Conservation (phyloP, 106 monocot genomes). For the Acanthochlamys bracteata region DNA sequence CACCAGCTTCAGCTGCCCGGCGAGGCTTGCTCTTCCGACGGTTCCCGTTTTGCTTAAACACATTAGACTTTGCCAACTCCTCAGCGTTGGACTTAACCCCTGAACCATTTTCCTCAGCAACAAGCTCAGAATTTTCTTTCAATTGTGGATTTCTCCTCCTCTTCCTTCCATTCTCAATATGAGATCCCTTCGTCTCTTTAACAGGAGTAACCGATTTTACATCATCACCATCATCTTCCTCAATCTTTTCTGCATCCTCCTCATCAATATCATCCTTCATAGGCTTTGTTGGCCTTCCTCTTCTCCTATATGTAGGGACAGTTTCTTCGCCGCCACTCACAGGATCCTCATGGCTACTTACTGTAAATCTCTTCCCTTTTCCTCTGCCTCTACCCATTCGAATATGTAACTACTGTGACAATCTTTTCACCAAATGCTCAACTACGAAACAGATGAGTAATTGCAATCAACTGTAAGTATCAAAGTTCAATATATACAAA, state of each 20-base stretch:
- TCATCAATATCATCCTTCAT: slow-evolving; percentile 43
- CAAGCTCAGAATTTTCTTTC: slow-evolving; percentile 29
- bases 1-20: slow-evolving; percentile 72
- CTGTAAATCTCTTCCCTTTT: slow-evolving; percentile 48
- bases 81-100: slow-evolving; percentile 13
- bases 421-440: slow-evolving; percentile 9
- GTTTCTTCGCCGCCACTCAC: slow-evolving; percentile 37
- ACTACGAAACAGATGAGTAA: slow-evolving; percentile 8
- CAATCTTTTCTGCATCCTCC: slow-evolving; percentile 20
- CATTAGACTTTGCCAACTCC: slow-evolving; percentile 27
- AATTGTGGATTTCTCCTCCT: slow-evolving; percentile 21
- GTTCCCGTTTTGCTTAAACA: slow-evolving; percentile 48
- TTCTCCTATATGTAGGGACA: slow-evolving; percentile 33
- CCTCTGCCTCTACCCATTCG: slow-evolving; percentile 76
- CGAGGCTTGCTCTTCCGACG: slow-evolving; percentile 62
- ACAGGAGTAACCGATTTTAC: slow-evolving; percentile 2
- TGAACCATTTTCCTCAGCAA: slow-evolving; percentile 22
- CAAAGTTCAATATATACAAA: background rate
- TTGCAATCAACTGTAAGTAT: background rate
- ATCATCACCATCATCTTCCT: slow-evolving; percentile 25
- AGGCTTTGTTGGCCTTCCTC: slow-evolving; percentile 53
- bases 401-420: background rate
- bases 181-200: slow-evolving; percentile 14
- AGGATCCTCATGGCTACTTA: slow-evolving; percentile 34
- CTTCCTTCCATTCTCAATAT: slow-evolving; percentile 22